phyloP scores from a whole-genome alignment of 768 basidiomycete genomes.

The Suillus weaverae region DNA sequence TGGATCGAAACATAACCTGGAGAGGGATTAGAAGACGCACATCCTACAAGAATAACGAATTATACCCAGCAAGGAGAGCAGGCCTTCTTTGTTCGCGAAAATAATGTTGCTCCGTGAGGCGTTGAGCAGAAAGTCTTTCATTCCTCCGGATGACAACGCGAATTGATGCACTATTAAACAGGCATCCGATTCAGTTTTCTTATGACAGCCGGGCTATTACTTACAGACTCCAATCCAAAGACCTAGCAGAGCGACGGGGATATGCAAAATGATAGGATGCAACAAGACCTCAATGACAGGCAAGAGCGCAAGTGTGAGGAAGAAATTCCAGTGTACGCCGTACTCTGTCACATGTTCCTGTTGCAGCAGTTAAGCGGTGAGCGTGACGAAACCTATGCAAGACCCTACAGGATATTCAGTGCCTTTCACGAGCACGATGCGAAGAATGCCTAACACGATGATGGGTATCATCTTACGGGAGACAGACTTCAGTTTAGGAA shows the following conservation, averaged over 20 bases:
- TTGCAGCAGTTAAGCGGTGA: constrained; percentile 13
- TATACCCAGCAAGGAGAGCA: constrained; percentile 74
- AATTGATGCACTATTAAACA: constrained; percentile 67
- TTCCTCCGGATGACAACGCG: constrained; percentile 50
- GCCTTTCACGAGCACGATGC: constrained; percentile 87
- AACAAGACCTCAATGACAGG: constrained; percentile 71
- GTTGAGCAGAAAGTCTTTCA: constrained; percentile 66
- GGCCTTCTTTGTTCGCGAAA: constrained; percentile 88
- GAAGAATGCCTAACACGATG: constrained; percentile 68
- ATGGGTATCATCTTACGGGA: constrained; percentile 66
- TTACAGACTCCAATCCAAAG: constrained; percentile 59
- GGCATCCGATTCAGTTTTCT: not conserved
- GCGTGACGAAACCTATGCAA: not conserved
- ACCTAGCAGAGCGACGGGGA: constrained; percentile 65
- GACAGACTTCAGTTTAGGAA: constrained; percentile 50
- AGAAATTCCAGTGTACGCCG: constrained; percentile 98
- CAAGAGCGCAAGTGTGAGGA: constrained; percentile 84
- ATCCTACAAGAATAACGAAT: not conserved
- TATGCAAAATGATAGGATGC: constrained; percentile 58
- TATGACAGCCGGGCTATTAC: constrained; percentile 16
- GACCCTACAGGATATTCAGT: constrained; percentile 84
- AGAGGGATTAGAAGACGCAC: not conserved
- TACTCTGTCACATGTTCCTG: constrained; percentile 97
- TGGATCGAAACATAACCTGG: constrained; percentile 90
- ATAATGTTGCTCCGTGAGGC: constrained; percentile 64